Evolutionary conservation across 805 yeast species (phyloP), one percentile per base, ranked within the genome.

Genomic region (Saccharomycopsis fermentans): DNA sequence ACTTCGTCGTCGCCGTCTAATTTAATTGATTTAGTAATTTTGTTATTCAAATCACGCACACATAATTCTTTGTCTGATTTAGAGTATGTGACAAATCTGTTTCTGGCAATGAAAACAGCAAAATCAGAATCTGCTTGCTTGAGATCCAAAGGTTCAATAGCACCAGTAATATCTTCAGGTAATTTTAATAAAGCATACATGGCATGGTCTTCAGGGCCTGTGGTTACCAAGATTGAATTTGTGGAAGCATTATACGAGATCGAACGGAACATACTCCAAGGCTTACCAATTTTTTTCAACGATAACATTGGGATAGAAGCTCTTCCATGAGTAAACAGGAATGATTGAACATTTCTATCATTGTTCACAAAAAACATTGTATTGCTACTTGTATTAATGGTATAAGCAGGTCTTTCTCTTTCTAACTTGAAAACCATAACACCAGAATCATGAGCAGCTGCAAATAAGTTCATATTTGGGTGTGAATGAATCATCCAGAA

Each of bases 401-500:
- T 72, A 66, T 81, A 81, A n/a, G 97, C 96, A 14, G 99, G 98
- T 71, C 99, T 84, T 77, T 94, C 99, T 70, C 98, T 87, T 71
- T 90, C 97, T 62, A 94, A 79, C 74, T 94, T 94, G 81, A 94
- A 95, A 55, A 94, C 96, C 96, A 91, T 91, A 34, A 90, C 95
- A 71, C 99, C 99, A 16, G 90, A 80, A 72, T 95, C 99, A 73
- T 92, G 98, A 66, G 96, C 92, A 34, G 97, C 86, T 58, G 97
- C 99, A 75, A 94, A 90, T 68, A 94, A 78, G 71, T 94, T 94
- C 72, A 92, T 86, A 52, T 78, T 75, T 61, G 97, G 97, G 71
- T 94, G 99, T 53, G 89, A 80, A 17, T 91, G 84, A 63, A 92
- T 77, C 65, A 88, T 76, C 99, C 99, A 94, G 73, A 94, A 91